Evolutionary conservation across 805 yeast species (phyloP), one percentile per base, ranked within the genome.

Genomic region (Candida qinlingensis): DNA sequence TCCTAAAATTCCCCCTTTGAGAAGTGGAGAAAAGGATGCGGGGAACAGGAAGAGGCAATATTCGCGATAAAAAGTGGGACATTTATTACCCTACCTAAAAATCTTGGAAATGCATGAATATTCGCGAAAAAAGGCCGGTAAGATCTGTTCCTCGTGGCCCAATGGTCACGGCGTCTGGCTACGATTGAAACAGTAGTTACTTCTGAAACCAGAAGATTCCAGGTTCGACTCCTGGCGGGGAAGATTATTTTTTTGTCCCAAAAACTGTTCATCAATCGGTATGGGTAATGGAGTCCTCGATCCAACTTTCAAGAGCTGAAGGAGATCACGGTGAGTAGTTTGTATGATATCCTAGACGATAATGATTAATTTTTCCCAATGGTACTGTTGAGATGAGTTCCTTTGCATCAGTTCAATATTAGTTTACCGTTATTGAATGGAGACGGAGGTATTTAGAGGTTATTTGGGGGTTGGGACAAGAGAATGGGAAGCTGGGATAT

Each of bases 121-220:
- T 19, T 19, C 19, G 19, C 19, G 19, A 19, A 19, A 19, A 19
- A 2, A 19, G 3, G 19, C 19, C 19, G 19, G 19, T 42, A n/a
- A 56, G 43, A 58, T 60, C 72, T 70, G 74, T 78, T 78, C 83
- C 82, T 78, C 82, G 80, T 78, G 83, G 82, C 83, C 83, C 81
- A 78, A 78, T 78, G 83, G 83, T 78, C 80, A 77, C 78, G 83
- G 82, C 82, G 82, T 78, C 81, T 76, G 83, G 81, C 82, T 78
- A 77, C 82, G 82, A 74, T 70, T 64, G 60, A 55, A 40, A 12
- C 48, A 56, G 72, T 70, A 66, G 74, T 63, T 54, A 61, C 64
- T 51, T 73, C 76, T 55, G 68, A 46, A 57, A 61, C 65, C 65
- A 61, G 65, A 61, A 61, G 65, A 61, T 60, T 61, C 65, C 65